These are phyloP conservation scores for Dioszegia hungarica DNA, from an alignment of 768 basidiomycete genomes.

Conservation along the genomic window DNA sequence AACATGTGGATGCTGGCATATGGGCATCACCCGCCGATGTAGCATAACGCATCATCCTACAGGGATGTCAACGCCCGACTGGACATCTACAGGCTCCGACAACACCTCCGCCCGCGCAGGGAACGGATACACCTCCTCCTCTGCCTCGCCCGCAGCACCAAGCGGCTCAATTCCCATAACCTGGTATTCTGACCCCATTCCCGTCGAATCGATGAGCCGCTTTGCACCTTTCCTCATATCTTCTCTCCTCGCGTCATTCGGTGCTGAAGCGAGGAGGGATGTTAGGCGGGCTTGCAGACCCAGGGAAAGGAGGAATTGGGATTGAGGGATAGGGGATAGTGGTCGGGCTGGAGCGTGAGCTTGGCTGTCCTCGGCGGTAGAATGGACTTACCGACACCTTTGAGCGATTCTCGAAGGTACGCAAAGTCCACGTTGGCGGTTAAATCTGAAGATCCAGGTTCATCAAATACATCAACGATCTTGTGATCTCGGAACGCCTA, in stretches of 20 bases:
- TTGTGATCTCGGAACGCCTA: slow-evolving; percentile 88
- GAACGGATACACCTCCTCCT: slow-evolving; percentile 29
- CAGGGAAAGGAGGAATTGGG: slow-evolving; percentile 70
- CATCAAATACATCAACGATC: slow-evolving; percentile 74
- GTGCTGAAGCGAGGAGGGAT: slow-evolving; percentile 57
- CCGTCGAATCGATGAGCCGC: slow-evolving; percentile 66
- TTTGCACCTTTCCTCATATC: slow-evolving; percentile 61
- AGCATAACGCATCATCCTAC: too few species aligned
- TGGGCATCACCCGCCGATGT: too few species aligned
- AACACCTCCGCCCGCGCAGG: too few species aligned
- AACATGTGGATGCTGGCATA: too few species aligned
- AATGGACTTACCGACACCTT: slow-evolving; percentile 57
- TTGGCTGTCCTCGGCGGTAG: background rate
- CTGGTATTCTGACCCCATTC: slow-evolving; percentile 87
- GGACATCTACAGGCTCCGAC: too few species aligned
- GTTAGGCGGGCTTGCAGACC: slow-evolving; percentile 67
- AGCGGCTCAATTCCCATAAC: slow-evolving; percentile 60
- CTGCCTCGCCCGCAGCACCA: background rate
- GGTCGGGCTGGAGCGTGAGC: slow-evolving; percentile 11
- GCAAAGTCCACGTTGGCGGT: slow-evolving; percentile 97
- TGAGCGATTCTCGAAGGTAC: slow-evolving; percentile 72
- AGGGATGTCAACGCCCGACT: too few species aligned
- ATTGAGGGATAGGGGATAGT: slow-evolving; percentile 72
- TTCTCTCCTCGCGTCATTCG: slow-evolving; percentile 52
- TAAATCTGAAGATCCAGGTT: slow-evolving; percentile 82